phyloP scores from a whole-genome alignment of 2,329 filamentous ascomycete species.

The Hymenoscyphus salicellus region DNA sequence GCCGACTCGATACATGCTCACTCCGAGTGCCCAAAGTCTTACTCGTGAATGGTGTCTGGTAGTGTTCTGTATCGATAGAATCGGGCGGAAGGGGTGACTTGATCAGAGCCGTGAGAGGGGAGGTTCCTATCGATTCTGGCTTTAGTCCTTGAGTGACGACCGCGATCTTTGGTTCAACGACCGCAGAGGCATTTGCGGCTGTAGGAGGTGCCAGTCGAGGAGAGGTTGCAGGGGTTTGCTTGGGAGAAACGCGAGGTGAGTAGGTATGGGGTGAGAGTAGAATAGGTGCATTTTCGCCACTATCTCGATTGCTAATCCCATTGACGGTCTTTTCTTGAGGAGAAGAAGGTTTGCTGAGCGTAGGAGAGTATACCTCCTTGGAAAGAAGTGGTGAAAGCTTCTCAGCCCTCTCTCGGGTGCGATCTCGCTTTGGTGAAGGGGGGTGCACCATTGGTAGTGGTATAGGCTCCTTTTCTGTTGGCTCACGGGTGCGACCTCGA shows the following conservation, averaged over 20 bases:
- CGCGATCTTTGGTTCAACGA: background rate
- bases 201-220: background rate
- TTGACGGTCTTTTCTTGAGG: background rate
- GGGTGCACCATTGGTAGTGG: background rate
- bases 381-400: background rate
- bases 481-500: background rate
- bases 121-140: background rate
- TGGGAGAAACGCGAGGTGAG: slow-evolving; percentile 4
- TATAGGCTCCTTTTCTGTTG: background rate
- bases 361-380: background rate
- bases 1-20: slow-evolving; percentile 15
- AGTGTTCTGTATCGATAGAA: slow-evolving; percentile 13
- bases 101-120: background rate
- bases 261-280: slow-evolving; percentile 5
- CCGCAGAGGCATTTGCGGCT: background rate
- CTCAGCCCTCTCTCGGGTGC: background rate
- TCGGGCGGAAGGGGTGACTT: slow-evolving; percentile 17
- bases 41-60: slow-evolving; percentile 13
- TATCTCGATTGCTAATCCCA: background rate
- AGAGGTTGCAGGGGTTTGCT: background rate
- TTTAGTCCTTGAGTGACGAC: slow-evolving; percentile 2
- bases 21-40: slow-evolving; percentile 16
- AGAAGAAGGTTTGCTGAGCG: slow-evolving; percentile 1
- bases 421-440: background rate
- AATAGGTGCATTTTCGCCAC: background rate